Evolutionary conservation across 2,329 filamentous ascomycete species (phyloP).

Genomic region (Fusarium setosum): DNA sequence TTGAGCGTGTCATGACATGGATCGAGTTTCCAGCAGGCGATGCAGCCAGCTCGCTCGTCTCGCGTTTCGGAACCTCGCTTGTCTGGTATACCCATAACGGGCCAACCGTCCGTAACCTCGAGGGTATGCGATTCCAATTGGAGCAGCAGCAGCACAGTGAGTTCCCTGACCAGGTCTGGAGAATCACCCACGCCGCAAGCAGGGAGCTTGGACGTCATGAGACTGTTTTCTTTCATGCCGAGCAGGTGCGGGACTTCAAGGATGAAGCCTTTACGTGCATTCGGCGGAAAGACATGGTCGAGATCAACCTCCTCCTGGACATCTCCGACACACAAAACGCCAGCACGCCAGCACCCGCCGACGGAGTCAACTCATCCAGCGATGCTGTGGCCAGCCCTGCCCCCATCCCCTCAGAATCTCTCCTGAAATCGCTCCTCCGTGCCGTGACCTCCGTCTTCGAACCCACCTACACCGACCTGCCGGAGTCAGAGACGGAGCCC

Average conservation of each 20-base stretch:
- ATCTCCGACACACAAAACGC: conserved; percentile 40
- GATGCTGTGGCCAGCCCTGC: conserved; percentile 15
- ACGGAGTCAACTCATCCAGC: conserved; percentile 28
- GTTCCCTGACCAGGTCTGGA: conserved; percentile 63
- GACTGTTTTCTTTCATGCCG: conserved; percentile 81
- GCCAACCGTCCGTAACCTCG: conserved; percentile 62
- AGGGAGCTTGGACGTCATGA: conserved; percentile 88
- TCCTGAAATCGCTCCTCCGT: conserved; percentile 59
- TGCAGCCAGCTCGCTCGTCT: conserved; percentile 46
- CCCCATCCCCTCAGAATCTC: conserved; percentile 49
- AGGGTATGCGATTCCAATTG: conserved; percentile 73
- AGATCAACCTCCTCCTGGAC: conserved; percentile 72
- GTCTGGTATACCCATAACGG: conserved; percentile 50
- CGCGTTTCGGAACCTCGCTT: conserved; percentile 48
- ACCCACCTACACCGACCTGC: conserved; percentile 44
- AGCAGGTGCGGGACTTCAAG: conserved; percentile 79
- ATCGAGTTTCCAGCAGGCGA: conserved; percentile 70
- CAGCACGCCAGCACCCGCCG: conserved; percentile 32
- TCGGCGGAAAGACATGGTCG: conserved; percentile 77
- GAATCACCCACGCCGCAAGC: conserved; percentile 84
- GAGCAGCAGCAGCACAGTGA: conserved; percentile 67
- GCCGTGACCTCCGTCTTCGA: conserved; percentile 59
- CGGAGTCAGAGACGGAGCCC: conserved; percentile 46
- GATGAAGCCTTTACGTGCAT: conserved; percentile 88
- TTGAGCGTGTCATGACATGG: conserved; percentile 75